Base-by-base conservation (phyloP, 1,139 yeast species). In the Geotrichum reessii region DNA sequence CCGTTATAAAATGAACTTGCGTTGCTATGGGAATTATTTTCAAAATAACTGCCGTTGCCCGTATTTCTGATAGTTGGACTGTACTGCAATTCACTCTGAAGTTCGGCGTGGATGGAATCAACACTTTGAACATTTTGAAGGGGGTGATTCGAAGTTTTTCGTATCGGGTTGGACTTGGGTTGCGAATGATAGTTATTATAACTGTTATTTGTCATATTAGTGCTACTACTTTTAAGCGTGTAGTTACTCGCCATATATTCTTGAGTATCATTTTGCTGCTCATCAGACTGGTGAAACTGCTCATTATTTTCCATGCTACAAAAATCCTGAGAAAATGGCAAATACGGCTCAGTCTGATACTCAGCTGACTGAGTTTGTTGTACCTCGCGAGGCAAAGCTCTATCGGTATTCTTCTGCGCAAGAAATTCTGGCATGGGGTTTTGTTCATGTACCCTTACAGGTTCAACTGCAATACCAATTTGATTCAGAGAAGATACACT, bases 51-150 rank as follows among this genome's bases (percentile, higher is more conserved):
- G 40, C n/a, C 40, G 3, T 31, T 31, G 4, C 12, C 40, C 12
- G 40, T 4, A 5, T 31, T 9, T 14, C 40, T 31, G n/a, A 31
- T 11, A 9, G 40, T 31, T 31, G 40, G 40, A 9, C 40, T 31
- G 40, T 6, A 31, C n/a, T 31, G 40, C 1, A 31, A 14, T 14
- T 31, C 40, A 31, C 28, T n/a, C 52, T 49, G 47, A 22, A 44
- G 42, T 49, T 24, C 53, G 22, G 52, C 14, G 19, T 49, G 22
- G 37, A 49, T n/a, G n/a, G 33, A 25, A 5, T 49, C 52, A 12
- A 31, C 47, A 40, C 17, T 40, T 24, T 51, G 54, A 11, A 51
- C 54, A 14, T 21, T 21, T 24, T 51, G 54, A 12, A 51, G 48
- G 12, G 54, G 54, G 17, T 51, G 54, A 14, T 31, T 24, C 2